These are phyloP conservation scores for Colletotrichum abscissum DNA, from an alignment of 2,329 filamentous ascomycete genomes.

Conservation along the genomic window DNA sequence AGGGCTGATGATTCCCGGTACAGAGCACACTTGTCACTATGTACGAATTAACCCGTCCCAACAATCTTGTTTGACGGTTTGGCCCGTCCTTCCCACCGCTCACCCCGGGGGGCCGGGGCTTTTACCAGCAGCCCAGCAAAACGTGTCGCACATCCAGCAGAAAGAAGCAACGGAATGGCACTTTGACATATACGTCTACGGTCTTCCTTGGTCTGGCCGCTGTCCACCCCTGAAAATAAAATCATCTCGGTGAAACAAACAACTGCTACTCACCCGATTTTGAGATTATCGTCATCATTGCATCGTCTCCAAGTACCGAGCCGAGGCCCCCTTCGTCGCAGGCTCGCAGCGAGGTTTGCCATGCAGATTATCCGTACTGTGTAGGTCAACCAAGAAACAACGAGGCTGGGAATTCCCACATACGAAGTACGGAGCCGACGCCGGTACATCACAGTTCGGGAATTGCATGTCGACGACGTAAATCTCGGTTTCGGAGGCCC, in stretches of 20 bases:
- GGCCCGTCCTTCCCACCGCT: background rate
- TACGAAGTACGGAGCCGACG: background rate
- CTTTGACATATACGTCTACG: background rate
- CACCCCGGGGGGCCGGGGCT: background rate
- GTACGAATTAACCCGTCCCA: slow-evolving; percentile 1
- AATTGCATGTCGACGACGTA: slow-evolving; percentile 5
- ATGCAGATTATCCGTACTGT: background rate
- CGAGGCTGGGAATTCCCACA: slow-evolving; percentile 2
- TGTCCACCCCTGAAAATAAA: background rate
- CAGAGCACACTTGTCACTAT: background rate
- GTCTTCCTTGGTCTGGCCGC: background rate
- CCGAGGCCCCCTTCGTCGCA: background rate
- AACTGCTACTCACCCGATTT: slow-evolving; percentile 17
- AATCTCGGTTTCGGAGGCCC: slow-evolving; percentile 23
- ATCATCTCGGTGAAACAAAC: slow-evolving; percentile 25
- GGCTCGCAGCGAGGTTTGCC: background rate
- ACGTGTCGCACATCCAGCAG: background rate
- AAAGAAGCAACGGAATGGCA: slow-evolving; percentile 8
- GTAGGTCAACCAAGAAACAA: background rate
- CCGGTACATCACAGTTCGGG: slow-evolving; percentile 3
- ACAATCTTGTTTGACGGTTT: slow-evolving; percentile 9
- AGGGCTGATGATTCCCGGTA: slow-evolving; percentile 16
- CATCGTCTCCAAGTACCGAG: background rate
- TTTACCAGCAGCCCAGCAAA: background rate
- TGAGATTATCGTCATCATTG: slow-evolving; percentile 13